Base-by-base conservation (phyloP, 352 stramenopile species). In the Elongisporangium anandrum region DNA sequence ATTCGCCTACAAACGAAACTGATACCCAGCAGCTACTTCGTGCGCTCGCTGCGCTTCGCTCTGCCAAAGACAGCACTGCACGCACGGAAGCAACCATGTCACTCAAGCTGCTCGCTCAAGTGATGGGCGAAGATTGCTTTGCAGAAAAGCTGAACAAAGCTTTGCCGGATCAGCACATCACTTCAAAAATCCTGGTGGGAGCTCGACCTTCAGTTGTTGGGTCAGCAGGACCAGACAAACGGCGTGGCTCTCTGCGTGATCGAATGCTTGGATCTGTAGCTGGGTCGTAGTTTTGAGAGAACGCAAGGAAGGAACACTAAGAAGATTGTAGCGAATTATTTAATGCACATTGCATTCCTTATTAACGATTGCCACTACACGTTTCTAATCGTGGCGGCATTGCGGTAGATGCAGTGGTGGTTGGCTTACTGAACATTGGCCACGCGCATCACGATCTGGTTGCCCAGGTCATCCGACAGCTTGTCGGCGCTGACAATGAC, bases 401-500 rank as follows among this genome's bases (percentile, higher is more conserved):
- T 17, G 34, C 34, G 34, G 34, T 45, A 17, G 26, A 38, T 38
- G 26, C 26, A 38, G 26, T 38, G 26, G 26, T 45, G 13, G 34
- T 13, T 15, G 13, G 39, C 63, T 86, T 92, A 92, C 54, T 73
- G 72, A 16, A 95, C 84, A 57, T 88, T 79, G 26, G 85, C 86
- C 10, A 95, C 83, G 21, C 82, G 79, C 77, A 95, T 85, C 59
- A 92, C 69, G 50, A 91, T 92, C 69, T 94, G 80, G 56, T 90
- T 84, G 61, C 82, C 84, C 20, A 93, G 76, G 61, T 92, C 84
- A 60, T 89, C 68, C 58, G 77, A 90, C 38, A 92, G 72, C 57
- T 82, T 85, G 72, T 94, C 86, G 50, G 79, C 81, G 59, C 80
- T 92, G 54, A 95, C 74, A 50, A 97, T 71, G 22, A 98, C 88